phyloP scores from a whole-genome alignment of 176 grass and related monocot species.

The Carex pumila region DNA sequence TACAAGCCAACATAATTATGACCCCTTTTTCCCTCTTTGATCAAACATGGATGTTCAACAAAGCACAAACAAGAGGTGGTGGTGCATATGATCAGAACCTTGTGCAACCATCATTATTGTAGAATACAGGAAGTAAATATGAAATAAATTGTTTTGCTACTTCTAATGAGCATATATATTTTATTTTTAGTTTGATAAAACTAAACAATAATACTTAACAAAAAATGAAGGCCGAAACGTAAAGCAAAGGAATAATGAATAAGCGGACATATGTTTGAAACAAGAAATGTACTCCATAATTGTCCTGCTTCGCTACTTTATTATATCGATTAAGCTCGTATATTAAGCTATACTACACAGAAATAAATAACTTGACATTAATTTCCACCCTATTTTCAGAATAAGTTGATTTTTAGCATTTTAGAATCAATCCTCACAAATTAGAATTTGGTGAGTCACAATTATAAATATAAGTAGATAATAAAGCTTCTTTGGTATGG shows the following conservation, averaged over 20 bases:
- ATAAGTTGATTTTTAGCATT: neutral
- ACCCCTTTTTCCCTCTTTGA: neutral
- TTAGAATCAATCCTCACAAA: neutral
- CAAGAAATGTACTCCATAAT: neutral
- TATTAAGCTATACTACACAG: neutral
- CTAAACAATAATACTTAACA: neutral
- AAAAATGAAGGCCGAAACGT: neutral
- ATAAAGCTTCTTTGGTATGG: neutral
- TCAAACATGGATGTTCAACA: conserved; percentile 11
- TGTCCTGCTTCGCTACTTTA: neutral
- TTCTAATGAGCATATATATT: neutral
- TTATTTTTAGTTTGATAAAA: neutral
- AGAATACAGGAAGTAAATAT: neutral
- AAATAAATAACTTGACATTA: neutral
- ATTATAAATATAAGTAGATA: neutral
- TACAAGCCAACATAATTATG: conserved; percentile 22
- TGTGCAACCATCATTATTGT: neutral
- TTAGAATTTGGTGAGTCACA: neutral
- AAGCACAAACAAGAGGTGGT: conserved; percentile 10
- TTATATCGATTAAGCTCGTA: neutral
- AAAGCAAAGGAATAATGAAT: neutral
- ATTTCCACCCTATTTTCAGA: neutral
- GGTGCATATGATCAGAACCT: neutral
- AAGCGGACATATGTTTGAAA: neutral
- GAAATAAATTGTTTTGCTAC: conserved; percentile 10